Evolutionary conservation across 1,139 yeast species (phyloP).

Genomic region (Candida tunisiensis): DNA sequence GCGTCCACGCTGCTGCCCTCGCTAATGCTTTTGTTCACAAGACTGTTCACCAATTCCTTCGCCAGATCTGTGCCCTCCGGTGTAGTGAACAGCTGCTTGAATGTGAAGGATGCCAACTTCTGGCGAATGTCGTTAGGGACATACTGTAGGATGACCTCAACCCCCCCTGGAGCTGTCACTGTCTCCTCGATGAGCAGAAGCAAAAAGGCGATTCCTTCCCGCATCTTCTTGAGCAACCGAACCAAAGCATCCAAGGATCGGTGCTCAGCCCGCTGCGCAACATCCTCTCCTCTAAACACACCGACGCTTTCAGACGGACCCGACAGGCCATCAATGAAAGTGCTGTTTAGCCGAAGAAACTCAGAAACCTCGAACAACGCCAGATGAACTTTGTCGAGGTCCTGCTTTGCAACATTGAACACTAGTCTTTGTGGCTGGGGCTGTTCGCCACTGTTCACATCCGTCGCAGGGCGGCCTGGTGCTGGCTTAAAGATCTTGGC

Average conservation of each 20-base stretch:
- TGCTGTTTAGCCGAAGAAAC: no score
- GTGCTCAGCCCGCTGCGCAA: conserved; percentile 81
- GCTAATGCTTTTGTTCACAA: conserved; percentile 74
- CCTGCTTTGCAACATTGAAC: no score
- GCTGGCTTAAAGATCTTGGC: no score
- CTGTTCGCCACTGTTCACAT: no score
- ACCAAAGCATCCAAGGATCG: conserved; percentile 71
- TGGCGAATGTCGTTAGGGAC: conserved; percentile 50
- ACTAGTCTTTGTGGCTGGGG: no score
- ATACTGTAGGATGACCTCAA: conserved; percentile 54
- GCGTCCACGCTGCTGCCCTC: conserved; percentile 90
- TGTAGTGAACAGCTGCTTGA: conserved; percentile 65
- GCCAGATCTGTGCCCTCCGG: conserved; percentile 44
- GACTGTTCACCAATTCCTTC: conserved; percentile 74
- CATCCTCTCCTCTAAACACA: no score
- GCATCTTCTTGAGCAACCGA: conserved; percentile 59
- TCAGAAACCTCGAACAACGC: no score
- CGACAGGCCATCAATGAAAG: no score
- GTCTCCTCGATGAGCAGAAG: conserved; percentile 71
- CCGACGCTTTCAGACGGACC: no score
- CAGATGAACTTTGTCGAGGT: no score
- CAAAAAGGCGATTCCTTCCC: conserved; percentile 81
- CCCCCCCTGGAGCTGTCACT: conserved; percentile 18
- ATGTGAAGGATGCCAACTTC: conserved; percentile 48
- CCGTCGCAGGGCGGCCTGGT: no score